Evolutionary conservation across 208 protist species (phyloP), one percentile per base, ranked within the genome.

Genomic region (Angomonas deanei): DNA sequence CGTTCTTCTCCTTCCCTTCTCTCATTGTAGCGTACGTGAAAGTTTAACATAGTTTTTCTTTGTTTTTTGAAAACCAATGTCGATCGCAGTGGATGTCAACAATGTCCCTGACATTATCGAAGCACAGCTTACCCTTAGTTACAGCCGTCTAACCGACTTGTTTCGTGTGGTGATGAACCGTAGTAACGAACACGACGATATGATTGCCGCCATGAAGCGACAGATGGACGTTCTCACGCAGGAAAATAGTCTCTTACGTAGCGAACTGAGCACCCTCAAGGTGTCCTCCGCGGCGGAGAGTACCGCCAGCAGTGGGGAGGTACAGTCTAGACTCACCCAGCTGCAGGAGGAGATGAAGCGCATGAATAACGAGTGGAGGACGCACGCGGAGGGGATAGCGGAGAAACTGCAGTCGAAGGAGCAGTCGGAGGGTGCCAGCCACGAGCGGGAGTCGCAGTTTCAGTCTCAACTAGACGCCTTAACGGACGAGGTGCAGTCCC

Each of bases 101-200:
- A 72, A 67, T 46, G 84, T 94, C 31, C 88, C 88, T 10, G 88
- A 94, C 67, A 92, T 94, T 68, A 94, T 94, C 58, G 88, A 94
- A 76, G 88, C 88, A 39, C 88, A 94, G 63, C 75, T 95, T 8
- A 95, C 89, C 1, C 76, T 95, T 10, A 95, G 86, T 71, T 95
- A 92, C 74, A 92, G 81, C 55, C 80, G 86, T 47, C 80, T 95
- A 27, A 70, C 85, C 23, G 72, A 91, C 52, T 64, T 95, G 23
- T 78, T 95, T 19, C 81, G 78, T 21, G 64, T 90, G 17, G 84
- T 95, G 46, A 64, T 95, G 13, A 82, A 92, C n/a, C 86, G 91
- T 47, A 83, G 86, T 15, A 95, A 95, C 56, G 74, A 72, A 17
- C 83, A 95, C 54, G 89, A 91, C 46, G 78, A 88, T 28, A 80